These are phyloP conservation scores for Collariella sp. DNA, from an alignment of 495 filamentous ascomycete species.

Conservation along the genomic window DNA sequence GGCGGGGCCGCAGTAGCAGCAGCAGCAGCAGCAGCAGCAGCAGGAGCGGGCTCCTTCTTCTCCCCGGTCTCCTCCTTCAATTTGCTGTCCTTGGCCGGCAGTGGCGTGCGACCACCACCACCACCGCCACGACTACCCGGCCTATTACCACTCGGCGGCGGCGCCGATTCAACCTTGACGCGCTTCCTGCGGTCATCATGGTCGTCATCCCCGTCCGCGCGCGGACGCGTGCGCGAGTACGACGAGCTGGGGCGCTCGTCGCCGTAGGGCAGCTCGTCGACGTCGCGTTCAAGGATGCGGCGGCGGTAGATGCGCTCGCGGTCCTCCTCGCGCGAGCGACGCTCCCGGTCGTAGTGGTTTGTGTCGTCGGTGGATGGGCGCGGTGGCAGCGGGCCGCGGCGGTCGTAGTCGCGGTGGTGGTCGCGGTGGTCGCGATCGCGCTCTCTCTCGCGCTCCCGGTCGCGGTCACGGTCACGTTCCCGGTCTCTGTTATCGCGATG, in stretches of 20 bases:
- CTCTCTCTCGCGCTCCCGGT: slow-evolving; percentile 27
- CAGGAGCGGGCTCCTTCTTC: slow-evolving; percentile 55
- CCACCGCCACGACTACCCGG: neutral
- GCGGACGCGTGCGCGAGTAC: slow-evolving; percentile 55
- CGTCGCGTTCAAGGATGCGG: slow-evolving; percentile 65
- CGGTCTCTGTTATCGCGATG: slow-evolving; percentile 33
- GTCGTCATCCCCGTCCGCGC: slow-evolving; percentile 58
- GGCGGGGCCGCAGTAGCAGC: too few species aligned
- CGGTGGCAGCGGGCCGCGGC: too few species aligned
- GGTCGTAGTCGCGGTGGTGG: slow-evolving; percentile 33
- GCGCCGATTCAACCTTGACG: slow-evolving; percentile 12
- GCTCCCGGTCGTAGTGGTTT: slow-evolving; percentile 56
- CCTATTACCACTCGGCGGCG: neutral
- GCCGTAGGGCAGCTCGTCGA: slow-evolving; percentile 81
- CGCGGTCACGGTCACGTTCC: slow-evolving; percentile 27
- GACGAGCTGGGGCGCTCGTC: slow-evolving; percentile 59
- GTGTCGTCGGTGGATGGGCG: too few species aligned
- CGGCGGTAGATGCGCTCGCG: slow-evolving; percentile 76
- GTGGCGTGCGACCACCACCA: neutral
- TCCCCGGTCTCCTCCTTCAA: slow-evolving; percentile 45
- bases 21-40: too few species aligned
- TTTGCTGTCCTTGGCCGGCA: neutral
- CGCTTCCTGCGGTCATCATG: slow-evolving; percentile 33
- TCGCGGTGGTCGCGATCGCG: slow-evolving; percentile 33
- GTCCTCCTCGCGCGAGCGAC: slow-evolving; percentile 74